Base-by-base conservation (phyloP, 2,329 filamentous ascomycete genomes). In the Microsporum canis region DNA sequence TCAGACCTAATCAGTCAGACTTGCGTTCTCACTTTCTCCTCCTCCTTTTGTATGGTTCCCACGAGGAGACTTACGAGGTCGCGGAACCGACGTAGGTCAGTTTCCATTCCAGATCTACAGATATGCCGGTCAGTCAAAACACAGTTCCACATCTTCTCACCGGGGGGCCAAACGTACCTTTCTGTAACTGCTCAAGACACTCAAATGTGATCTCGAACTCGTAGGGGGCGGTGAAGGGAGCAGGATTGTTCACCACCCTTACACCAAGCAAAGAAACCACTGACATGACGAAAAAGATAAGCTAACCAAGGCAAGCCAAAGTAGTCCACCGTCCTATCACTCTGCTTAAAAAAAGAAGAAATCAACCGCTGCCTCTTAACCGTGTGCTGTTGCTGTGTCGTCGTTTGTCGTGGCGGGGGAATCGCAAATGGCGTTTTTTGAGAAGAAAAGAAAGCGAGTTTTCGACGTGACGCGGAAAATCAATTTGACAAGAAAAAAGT, bases 121-220 rank as follows among this genome's bases (percentile, higher is more conserved):
- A 66, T 69, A 61, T 36, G 31, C 36, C 23, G 14, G 17, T 14
- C 23, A 57, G 55, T n/a, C 8, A 27, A 36, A 6, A 23, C 7
- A 36, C 38, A 60, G 7, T 38, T 29, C 10, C 5, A 29, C 6
- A 8, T 55, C 10, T 34, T 17, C 7, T 29, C 31, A 31, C 17
- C 27, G 58, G 33, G 43, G n/a, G 3, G 29, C 5, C 36, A 4
- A 41, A 60, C 65, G 59, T 75, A 91, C 91, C 91, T 78, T 96
- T 96, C 73, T 95, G 89, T 43, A 99, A 83, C 68, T 88, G 84
- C 79, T 99, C 94, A 29, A 97, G 84, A 71, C 94, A 97, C 77
- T 99, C 94, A 65, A 99, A 99, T 17, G 94, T 99, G 74, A 99
- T 97, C 77, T 99, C 92, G 68, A 99, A 96, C 75, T 94, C 86